Evolutionary conservation across 148 eudicot genomes (phyloP).

Genomic region (Rheum nobile): DNA sequence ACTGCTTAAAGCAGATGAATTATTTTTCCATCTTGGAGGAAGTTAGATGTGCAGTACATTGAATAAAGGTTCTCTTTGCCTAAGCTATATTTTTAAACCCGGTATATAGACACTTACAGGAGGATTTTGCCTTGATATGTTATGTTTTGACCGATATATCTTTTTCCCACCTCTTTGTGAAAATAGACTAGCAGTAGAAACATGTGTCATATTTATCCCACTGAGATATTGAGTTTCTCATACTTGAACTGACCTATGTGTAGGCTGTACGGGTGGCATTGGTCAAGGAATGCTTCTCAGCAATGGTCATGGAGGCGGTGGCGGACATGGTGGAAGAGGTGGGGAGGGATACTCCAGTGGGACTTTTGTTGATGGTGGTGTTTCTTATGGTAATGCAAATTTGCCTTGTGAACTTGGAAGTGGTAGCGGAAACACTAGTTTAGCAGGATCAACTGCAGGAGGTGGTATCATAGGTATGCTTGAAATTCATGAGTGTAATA

Average conservation of each 20-base stretch:
- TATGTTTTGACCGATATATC: not conserved
- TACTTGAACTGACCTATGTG: slow-evolving; percentile 7
- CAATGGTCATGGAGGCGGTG: slow-evolving; percentile 82
- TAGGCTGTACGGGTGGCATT: slow-evolving; percentile 75
- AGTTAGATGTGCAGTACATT: not conserved
- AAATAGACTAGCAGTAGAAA: not conserved
- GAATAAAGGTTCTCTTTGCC: not conserved
- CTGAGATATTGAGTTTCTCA: not conserved
- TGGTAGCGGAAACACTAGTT: slow-evolving; percentile 80
- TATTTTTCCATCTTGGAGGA: not conserved
- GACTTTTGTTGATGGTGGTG: slow-evolving; percentile 52
- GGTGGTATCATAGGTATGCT: slow-evolving; percentile 82
- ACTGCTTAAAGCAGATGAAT: not conserved
- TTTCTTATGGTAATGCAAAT: slow-evolving; percentile 63
- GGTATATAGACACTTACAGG: not conserved
- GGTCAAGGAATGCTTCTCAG: slow-evolving; percentile 69
- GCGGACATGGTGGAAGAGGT: slow-evolving; percentile 94
- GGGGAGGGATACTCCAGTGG: slow-evolving; percentile 72
- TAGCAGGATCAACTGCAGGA: slow-evolving; percentile 69
- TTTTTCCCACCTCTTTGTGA: not conserved
- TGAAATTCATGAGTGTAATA: slow-evolving; percentile 1
- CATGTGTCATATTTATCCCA: not conserved
- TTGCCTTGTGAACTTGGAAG: slow-evolving; percentile 97
- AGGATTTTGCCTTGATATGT: not conserved
- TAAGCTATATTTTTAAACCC: not conserved